Percentiles rank a stretch among this genome's conserved stretches.
phyloP scores from a whole-genome alignment of 495 filamentous ascomycete species.

The Podospora appendiculata region DNA sequence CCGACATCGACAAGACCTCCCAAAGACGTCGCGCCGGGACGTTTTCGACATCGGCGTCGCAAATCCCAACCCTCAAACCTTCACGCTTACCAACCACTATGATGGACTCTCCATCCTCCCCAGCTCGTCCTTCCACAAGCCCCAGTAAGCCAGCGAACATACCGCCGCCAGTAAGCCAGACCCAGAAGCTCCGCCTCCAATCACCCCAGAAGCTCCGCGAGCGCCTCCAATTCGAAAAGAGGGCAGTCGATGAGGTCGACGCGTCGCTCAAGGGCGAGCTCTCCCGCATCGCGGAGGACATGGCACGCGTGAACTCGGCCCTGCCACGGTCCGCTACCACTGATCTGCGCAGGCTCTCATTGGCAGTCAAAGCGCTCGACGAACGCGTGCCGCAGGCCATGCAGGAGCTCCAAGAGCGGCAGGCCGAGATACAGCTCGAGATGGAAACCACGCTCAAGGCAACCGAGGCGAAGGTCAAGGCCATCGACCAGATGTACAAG shows the following conservation, averaged over 20 bases:
- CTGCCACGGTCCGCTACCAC: constrained; percentile 27
- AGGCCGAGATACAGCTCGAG: constrained; percentile 56
- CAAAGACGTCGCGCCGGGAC: too few relatives aligned
- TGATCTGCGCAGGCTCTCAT: constrained; percentile 43
- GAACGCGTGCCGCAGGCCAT: constrained; percentile 53
- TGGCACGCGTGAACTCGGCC: constrained; percentile 53
- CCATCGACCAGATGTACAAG: constrained; percentile 83
- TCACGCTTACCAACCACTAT: constrained; percentile 17
- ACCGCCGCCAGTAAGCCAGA: constrained; percentile 8
- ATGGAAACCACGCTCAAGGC: constrained; percentile 61
- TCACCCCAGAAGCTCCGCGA: constrained; percentile 90
- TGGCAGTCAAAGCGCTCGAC: constrained; percentile 57
- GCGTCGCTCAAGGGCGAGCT: constrained; percentile 67
- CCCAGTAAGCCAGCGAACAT: constrained; percentile 20
- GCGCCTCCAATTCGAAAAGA: constrained; percentile 75
- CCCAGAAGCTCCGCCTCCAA: constrained; percentile 73
- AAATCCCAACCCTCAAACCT: constrained; percentile 37
- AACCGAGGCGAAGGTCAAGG: constrained; percentile 68
- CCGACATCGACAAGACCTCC: background rate
- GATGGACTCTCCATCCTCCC: constrained; percentile 12
- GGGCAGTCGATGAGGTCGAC: constrained; percentile 60
- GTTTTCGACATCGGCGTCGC: constrained; percentile 16
- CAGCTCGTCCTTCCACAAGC: constrained; percentile 26
- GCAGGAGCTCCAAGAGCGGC: constrained; percentile 51
- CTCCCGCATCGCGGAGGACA: constrained; percentile 72